Conservation (phyloP, 768 basidiomycete genomes). For the Mycena epipterygia region DNA sequence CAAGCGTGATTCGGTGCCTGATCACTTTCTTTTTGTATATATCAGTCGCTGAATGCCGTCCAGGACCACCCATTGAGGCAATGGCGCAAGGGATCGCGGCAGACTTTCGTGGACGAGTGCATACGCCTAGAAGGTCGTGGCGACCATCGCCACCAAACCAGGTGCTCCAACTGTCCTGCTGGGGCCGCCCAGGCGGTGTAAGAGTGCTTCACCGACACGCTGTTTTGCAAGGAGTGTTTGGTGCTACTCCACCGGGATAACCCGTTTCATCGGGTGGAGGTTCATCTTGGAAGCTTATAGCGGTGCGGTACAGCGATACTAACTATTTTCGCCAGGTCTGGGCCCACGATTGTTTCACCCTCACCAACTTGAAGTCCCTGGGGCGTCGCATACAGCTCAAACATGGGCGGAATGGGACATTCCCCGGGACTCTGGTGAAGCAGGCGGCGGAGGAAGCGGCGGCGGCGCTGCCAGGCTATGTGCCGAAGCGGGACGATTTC, state of each 20-base stretch:
- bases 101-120: no score
- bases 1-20: no score
- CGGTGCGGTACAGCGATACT: no score
- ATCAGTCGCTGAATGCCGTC: no score
- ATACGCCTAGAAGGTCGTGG: no score
- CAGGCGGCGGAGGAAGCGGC: no score
- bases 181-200: background rate
- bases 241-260: background rate
- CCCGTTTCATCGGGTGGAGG: slow-evolving; percentile 8
- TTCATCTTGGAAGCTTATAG: no score
- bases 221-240: background rate
- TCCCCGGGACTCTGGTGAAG: background rate
- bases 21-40: no score
- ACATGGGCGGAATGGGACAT: background rate
- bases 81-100: no score
- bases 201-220: background rate
- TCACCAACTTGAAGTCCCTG: background rate
- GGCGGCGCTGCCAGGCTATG: background rate
- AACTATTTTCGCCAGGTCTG: background rate
- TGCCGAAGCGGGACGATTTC: background rate
- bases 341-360: background rate
- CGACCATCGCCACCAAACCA: no score
- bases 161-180: no score
- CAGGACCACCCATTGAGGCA: no score
- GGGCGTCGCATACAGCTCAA: slow-evolving; percentile 16